Conservation (phyloP, 2,329 filamentous ascomycete genomes). For the Bipolaris victoriae region DNA sequence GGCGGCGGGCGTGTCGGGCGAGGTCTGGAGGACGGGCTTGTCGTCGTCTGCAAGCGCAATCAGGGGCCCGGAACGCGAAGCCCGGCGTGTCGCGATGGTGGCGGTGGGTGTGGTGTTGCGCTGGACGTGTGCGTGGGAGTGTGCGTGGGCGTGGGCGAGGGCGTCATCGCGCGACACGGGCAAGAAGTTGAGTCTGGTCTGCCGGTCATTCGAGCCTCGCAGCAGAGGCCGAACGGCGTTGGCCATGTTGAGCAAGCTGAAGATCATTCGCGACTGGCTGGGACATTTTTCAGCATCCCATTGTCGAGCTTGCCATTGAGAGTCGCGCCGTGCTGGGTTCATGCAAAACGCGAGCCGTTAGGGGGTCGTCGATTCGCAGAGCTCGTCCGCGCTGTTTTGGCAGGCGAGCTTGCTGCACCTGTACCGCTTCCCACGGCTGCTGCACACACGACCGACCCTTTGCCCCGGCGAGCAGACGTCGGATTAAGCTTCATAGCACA, state of each 20-base stretch:
- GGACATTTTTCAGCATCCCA: conserved; percentile 37
- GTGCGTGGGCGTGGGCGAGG: conserved; percentile 22
- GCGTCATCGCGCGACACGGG: conserved; percentile 37
- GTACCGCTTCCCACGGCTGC: conserved; percentile 9
- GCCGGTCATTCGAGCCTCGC: conserved; percentile 44
- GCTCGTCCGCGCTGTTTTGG: conserved; percentile 32
- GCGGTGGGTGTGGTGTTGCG: conserved; percentile 27
- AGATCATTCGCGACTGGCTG: conserved; percentile 28
- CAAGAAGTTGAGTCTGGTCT: conserved; percentile 39
- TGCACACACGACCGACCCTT: conserved; percentile 11
- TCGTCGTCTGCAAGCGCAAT: conserved; percentile 31
- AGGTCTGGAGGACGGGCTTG: conserved; percentile 21
- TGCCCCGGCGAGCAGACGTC: conserved; percentile 16
- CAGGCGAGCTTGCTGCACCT: conserved; percentile 25
- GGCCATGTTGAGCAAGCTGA: conserved; percentile 31
- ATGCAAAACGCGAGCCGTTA: conserved; percentile 39
- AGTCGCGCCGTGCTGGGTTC: conserved; percentile 34
- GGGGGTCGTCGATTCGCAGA: conserved; percentile 31
- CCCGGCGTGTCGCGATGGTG: conserved; percentile 37
- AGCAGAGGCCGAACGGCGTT: conserved; percentile 35
- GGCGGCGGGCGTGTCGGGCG: conserved; percentile 18
- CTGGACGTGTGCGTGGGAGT: conserved; percentile 15
- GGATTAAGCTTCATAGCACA: conserved; percentile 25
- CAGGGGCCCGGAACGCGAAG: conserved; percentile 33
- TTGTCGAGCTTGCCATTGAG: conserved; percentile 37